Evolutionary conservation across 2,329 filamentous ascomycete species (phyloP).

Genomic region (Beauveria brongniartii): DNA sequence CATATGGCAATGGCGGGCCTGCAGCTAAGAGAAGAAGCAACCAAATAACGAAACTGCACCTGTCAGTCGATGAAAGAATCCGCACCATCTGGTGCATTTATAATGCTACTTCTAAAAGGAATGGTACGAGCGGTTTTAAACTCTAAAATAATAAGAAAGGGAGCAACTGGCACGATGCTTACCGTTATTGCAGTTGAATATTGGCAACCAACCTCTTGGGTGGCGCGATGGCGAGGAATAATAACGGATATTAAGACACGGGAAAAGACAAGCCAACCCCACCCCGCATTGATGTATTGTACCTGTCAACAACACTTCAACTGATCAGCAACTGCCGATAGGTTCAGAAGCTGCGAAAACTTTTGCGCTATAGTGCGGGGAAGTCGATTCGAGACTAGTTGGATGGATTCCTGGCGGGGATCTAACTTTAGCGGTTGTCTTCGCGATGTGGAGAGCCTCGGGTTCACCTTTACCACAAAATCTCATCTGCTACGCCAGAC

Average conservation of each 20-base stretch:
- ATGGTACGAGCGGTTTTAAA: no score
- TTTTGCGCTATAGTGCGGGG: not conserved
- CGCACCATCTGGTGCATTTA: not conserved
- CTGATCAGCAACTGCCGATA: constrained; percentile 1
- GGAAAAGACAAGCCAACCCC: not conserved
- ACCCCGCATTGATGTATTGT: not conserved
- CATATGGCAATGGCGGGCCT: not conserved
- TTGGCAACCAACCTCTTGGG: not conserved
- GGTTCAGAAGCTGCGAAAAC: not conserved
- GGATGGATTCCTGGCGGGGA: not conserved
- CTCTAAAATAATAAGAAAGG: no score
- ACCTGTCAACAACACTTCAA: not conserved
- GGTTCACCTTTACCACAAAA: not conserved
- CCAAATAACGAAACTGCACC: not conserved
- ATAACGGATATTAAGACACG: not conserved
- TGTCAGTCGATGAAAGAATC: no score
- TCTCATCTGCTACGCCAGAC: not conserved
- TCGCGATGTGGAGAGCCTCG: constrained; percentile 3
- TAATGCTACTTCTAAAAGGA: no score
- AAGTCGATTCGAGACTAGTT: not conserved
- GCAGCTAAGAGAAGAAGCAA: not conserved
- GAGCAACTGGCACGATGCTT: no score
- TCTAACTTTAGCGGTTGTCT: not conserved
- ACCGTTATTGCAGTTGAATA: not conserved
- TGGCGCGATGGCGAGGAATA: not conserved